Base-by-base conservation (phyloP, 2,329 filamentous ascomycete genomes). In the Tolypocladium cylindrosporum region DNA sequence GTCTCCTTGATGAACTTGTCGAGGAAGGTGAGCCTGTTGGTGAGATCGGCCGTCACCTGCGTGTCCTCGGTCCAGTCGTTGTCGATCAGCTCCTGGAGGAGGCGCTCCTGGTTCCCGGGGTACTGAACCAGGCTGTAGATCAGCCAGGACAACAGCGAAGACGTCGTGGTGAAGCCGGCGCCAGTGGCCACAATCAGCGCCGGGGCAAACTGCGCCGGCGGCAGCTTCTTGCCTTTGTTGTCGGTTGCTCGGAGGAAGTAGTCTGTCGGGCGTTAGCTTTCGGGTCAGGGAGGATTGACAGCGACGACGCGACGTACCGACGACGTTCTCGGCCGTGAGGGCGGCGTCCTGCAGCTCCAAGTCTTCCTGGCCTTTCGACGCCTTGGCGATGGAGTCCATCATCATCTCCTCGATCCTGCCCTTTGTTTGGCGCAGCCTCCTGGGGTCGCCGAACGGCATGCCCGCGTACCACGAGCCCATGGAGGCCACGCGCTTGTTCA, bases 1-100 rank as follows among this genome's bases (percentile, higher is more conserved):
- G 77, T 82, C 66, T 86, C 83, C 68, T 86, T 85, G 73, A 86
- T 71, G 67, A 78, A 83, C 53, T 78, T 77, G 66, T 84, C 81
- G 10, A 83, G 74, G 68, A 79, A 84, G 2, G 71, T 64, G 7
- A 86, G 74, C 50, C 72, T 69, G 55, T 76, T 69, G 2, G 76
- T 77, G 3, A 78, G 60, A 11, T 83, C 80, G 1, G 57, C 54
- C 4, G 57, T 59, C 2, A 54, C 54, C 3, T 75, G 66, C 0
- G 72, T 80, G 16, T 76, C 64, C 10, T 75, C 72, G 48, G 70
- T 67, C 51, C 77, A 74, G 11, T 65, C 77, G 45, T 78, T 66
- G 63, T 82, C 79, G 39, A 85, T 64, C 11, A 85, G 69, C 60
- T 86, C 83, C 63, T 86, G 82, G 0, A 85, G 70, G 0, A 86